Base-by-base conservation (phyloP, 176 grass and related monocot species). In the Puccinellia tenuiflora region DNA sequence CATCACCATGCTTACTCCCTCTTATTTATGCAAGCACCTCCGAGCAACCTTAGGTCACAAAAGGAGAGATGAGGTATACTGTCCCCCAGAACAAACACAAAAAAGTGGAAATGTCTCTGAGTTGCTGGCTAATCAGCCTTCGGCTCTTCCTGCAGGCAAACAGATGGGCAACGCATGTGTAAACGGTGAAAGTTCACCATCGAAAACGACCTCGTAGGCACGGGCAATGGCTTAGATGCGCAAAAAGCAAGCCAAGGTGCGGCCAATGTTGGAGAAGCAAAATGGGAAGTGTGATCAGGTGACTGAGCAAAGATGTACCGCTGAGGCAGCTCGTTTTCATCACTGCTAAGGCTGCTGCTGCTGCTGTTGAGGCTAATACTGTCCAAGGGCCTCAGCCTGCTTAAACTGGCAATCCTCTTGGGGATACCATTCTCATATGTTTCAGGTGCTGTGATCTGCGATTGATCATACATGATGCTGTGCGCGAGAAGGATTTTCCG, bases 401-500 rank as follows among this genome's bases (percentile, higher is more conserved):
- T 89, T 31, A 53, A 76, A 22, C 30, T 42, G 9, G 82, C 70
- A 48, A 80, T 61, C 63, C 69, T 89, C 87, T 81, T 89, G 20
- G 76, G 20, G 12, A 42, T 16, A 60, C 9, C 48, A n/a, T 42
- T 30, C 25, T 61, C 20, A 10, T 45, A 76, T 15, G 38, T 20
- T 13, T 54, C 63, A 1, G 48, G 37, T 10, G 1, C 12, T 3
- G 34, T 54, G 33, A 29, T 69, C 12, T 13, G 75, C 18, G 85
- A 37, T 39, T 78, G 70, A 56, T 64, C 26, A 51, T 73, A 84
- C 83, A 84, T 86, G 61, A 94, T 69, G 61, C 79, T 86, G 69
- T 88, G 88, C 0, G 91, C 85, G 4, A 90, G 75, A 20, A 82
- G 88, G 72, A 86, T 94, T n/a, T 90, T 94, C 60, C 91, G 31